Evolutionary conservation across 2,329 filamentous ascomycete species (phyloP), one percentile per base, ranked within the genome.

Genomic region (Diaporthe aspalathi): DNA sequence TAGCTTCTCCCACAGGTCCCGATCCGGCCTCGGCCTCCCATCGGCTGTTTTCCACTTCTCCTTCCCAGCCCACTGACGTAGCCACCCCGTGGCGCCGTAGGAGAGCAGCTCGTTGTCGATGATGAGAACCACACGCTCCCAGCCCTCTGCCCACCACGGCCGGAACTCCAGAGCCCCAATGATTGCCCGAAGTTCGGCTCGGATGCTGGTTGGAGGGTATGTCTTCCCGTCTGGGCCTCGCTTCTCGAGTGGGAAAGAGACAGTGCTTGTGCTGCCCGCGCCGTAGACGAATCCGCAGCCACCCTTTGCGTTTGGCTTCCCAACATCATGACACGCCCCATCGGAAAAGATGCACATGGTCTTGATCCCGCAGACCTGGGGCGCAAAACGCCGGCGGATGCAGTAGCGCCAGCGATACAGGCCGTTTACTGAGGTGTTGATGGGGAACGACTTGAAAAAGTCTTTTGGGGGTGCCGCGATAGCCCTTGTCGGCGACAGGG

Each of bases 161-260:
- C 65, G 65, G n/a, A 67, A 67, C 12, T 52, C 47, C 29, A 67
- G 7, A 4, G 65, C 65, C 65, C 65, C 65, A 12, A 67, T 67
- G 8, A 67, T 54, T 2, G 65, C 47, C 22, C 65, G 49, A 5
- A 67, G n/a, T 20, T 67, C 65, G 16, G 65, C 65, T 8, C 65
- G 47, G 49, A 40, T 67, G 50, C 27, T 67, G 47, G 65, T 67
- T 32, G 47, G 29, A 14, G 65, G 32, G 20, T 67, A 67, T 32
- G 12, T 4, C n/a, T 53, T 54, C 2, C 65, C 65, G 47, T 67
- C 65, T 32, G 65, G 45, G 14, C 65, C 65, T 14, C 65, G 65
- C 11, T 67, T 67, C 38, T 67, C 65, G n/a, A 67, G 65, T 12
- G 65, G 35, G 65, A 67, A 67, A 9, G 49, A 67, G 16, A 67